Percentiles rank a stretch among this genome's conserved stretches.
Conservation (phyloP, 1,284 basidiomycete species). For the Trichosporon sp. region DNA sequence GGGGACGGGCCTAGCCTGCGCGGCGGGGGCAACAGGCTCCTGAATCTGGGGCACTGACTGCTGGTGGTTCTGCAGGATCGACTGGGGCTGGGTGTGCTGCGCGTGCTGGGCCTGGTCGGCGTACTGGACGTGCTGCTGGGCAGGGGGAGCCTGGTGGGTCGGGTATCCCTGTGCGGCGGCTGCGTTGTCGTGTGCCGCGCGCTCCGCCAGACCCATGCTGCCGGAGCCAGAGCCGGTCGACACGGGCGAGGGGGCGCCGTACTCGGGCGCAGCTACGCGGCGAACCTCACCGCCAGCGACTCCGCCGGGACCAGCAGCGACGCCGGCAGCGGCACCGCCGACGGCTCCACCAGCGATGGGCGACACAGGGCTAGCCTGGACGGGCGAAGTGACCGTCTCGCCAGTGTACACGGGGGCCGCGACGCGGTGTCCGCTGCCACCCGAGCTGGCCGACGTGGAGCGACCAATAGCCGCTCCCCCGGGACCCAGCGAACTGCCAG, state of each 20-base stretch:
- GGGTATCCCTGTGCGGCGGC: constrained; percentile 3
- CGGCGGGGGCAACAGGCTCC: not conserved
- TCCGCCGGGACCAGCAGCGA: not conserved
- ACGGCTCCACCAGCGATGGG: not conserved
- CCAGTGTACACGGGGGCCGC: constrained; percentile 1
- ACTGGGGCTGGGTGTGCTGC: no score
- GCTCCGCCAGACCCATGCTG: constrained; percentile 8
- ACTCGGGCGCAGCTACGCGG: constrained; percentile 15
- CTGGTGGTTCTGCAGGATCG: no score
- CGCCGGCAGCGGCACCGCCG: no score
- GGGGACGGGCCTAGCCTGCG: not conserved
- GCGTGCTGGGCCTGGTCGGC: not conserved
- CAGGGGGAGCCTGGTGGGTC: not conserved
- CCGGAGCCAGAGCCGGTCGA: not conserved
- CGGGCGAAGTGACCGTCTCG: constrained; percentile 1
- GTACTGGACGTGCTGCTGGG: not conserved
- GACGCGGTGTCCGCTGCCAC: constrained; percentile 5
- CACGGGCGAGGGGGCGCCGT: constrained; percentile 4
- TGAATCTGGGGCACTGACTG: not conserved
- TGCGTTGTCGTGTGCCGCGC: constrained; percentile 10
- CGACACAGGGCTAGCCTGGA: not conserved
- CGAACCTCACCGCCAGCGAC: not conserved
- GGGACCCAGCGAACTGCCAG: not conserved
- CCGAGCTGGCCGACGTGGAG: not conserved
- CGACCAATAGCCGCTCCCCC: constrained; percentile 8